A percentile compares a stretch with the other conserved stretches of the same genome.
These are phyloP conservation scores for Chlorella sp. DNA, from an alignment of 139 green algal genomes.

Conservation along the genomic window DNA sequence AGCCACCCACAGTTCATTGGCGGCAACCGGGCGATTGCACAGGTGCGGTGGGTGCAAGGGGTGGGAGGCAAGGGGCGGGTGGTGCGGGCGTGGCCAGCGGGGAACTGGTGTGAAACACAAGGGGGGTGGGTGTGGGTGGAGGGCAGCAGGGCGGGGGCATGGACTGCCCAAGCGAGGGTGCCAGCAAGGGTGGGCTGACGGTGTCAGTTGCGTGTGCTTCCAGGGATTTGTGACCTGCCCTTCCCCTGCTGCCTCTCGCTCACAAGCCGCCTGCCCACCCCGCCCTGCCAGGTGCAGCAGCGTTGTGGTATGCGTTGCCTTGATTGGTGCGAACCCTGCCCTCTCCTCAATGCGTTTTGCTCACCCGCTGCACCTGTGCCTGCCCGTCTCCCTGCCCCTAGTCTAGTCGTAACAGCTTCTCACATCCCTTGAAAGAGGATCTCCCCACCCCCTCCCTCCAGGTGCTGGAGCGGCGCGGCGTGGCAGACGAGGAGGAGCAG, in stretches of 20 bases:
- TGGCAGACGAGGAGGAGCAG: conserved; percentile 10
- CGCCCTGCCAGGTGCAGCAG: conserved; percentile 27
- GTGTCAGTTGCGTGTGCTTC: too few species aligned
- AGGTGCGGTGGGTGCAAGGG: conserved; percentile 39
- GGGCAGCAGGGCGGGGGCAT: too few species aligned
- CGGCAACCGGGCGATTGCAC: conserved; percentile 75
- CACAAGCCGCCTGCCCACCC: not conserved
- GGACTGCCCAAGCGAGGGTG: not conserved
- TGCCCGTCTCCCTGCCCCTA: too few species aligned
- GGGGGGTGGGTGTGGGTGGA: too few species aligned
- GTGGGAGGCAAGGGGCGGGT: not conserved
- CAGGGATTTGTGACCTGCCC: too few species aligned
- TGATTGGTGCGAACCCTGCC: too few species aligned
- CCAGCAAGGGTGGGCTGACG: too few species aligned
- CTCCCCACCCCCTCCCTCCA: not conserved
- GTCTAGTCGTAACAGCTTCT: too few species aligned
- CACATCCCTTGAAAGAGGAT: too few species aligned
- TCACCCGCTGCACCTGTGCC: too few species aligned
- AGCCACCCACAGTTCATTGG: conserved; percentile 93
- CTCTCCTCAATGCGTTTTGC: not conserved
- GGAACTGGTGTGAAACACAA: too few species aligned
- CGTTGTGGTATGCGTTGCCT: not conserved
- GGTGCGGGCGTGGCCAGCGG: not conserved
- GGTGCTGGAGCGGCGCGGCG: conserved; percentile 35
- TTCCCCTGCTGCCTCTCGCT: not conserved